phyloP scores from a whole-genome alignment of 2,329 filamentous ascomycete genomes.

The Ceratocystis colombiana region DNA sequence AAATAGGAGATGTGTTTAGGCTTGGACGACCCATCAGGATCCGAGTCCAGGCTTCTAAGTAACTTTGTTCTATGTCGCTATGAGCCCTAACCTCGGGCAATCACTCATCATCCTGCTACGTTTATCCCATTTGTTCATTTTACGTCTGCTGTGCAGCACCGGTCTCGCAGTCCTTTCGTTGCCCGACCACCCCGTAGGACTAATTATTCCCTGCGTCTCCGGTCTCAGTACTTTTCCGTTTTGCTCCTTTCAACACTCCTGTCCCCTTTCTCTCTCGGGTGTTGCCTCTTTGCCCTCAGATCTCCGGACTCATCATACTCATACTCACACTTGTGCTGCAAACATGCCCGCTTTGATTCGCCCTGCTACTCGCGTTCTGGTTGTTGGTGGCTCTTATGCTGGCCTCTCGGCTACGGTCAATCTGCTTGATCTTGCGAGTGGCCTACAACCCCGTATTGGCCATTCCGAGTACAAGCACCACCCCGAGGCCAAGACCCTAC shows the following conservation, averaged over 20 bases:
- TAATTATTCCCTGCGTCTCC: too few relatives aligned
- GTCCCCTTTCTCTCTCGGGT: neutral
- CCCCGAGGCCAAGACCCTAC: slow-evolving; percentile 39
- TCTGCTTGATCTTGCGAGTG: slow-evolving; percentile 54
- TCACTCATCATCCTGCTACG: too few relatives aligned
- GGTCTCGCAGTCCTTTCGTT: neutral
- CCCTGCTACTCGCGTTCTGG: slow-evolving; percentile 42
- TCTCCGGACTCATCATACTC: neutral
- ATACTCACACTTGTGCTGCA: too few relatives aligned
- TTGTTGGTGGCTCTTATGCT: slow-evolving; percentile 63
- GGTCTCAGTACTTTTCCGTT: neutral
- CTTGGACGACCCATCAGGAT: too few relatives aligned
- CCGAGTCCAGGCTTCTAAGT: neutral
- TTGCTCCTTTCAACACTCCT: neutral
- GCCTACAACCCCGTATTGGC: slow-evolving; percentile 41
- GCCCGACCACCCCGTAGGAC: too few relatives aligned
- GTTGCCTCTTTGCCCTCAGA: neutral
- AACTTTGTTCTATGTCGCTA: neutral
- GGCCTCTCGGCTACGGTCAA: slow-evolving; percentile 58
- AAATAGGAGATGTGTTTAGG: too few relatives aligned
- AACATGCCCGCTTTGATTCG: slow-evolving; percentile 32
- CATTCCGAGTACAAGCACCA: slow-evolving; percentile 35
- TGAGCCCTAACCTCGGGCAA: neutral
- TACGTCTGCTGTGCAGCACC: neutral
- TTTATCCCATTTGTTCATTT: neutral